Evolutionary conservation across 345 rosid genomes (phyloP), one percentile per base, ranked within the genome.

Genomic region (Boechera divaricarpa): DNA sequence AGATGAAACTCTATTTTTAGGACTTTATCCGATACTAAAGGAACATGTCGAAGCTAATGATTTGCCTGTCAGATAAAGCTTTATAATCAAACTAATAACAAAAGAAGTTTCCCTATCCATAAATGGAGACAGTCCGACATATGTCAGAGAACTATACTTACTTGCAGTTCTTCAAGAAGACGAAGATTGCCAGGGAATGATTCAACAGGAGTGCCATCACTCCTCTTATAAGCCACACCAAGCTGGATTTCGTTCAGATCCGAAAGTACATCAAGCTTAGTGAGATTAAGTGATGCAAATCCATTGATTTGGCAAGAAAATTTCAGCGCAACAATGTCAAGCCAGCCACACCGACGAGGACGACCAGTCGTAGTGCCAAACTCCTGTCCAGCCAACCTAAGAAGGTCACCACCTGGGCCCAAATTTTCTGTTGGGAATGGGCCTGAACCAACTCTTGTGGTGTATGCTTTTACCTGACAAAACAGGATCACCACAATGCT

Each of bases 301-400:
- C 98, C 98, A 72, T 95, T 95, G 73, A 95, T 88, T 78, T 88
- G 96, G 81, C 96, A 92, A 78, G 90, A 82, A 79, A 79, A 95
- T 75, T 79, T 91, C 80, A 92, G 78, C 4, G 98, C 98, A 82
- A 95, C 99, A 57, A 95, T 69, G 83, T 95, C 99, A 7, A 95
- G 98, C 99, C 99, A 95, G 45, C 98, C 99, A 76, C 99, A 95
- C 60, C 98, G 97, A 39, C 99, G 96, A 81, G 99, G 99, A 49
- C 98, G 99, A 33, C 99, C 99, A 9, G 98, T 95, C 32, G 97
- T 89, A 28, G 99, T 92, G 69, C 99, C 99, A 80, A 95, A 92
- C 83, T 91, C 99, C 58, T 92, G 97, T 69, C 98, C 99, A 42
- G 89, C 91, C 78, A 84, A 81, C 84, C 98, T 83, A 28, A 95